These are phyloP conservation scores for Alternaria triticimaculans DNA, from an alignment of 2,329 filamentous ascomycete genomes.

Conservation along the genomic window DNA sequence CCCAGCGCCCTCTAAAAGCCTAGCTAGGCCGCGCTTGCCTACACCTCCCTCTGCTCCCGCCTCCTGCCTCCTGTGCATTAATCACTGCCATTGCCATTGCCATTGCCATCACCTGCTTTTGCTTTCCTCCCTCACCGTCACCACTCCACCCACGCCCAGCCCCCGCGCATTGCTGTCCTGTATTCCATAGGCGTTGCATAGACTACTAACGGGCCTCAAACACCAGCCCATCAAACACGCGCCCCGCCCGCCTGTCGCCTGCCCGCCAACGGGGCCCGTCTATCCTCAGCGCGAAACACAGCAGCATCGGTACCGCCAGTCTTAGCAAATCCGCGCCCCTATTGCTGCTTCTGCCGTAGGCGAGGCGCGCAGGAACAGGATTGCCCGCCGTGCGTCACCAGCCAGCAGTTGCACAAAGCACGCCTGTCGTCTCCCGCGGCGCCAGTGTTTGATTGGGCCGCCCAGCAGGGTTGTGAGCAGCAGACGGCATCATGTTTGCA, in stretches of 20 bases:
- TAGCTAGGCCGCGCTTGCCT: constrained; percentile 25
- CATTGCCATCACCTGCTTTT: background rate
- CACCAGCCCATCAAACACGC: constrained; percentile 13
- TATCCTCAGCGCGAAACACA: constrained; percentile 32
- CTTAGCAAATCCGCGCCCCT: constrained; percentile 28
- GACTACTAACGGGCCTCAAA: constrained; percentile 19
- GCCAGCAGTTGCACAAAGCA: constrained; percentile 24
- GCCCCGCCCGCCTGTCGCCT: constrained; percentile 24
- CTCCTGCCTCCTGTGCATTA: background rate
- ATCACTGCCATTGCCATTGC: background rate
- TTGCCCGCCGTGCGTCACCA: constrained; percentile 31
- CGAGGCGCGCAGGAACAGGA: constrained; percentile 23
- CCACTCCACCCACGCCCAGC: constrained; percentile 3
- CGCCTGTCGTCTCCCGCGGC: constrained; percentile 29
- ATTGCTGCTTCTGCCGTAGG: constrained; percentile 15
- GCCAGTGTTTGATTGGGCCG: constrained; percentile 43
- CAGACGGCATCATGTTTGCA: constrained; percentile 50
- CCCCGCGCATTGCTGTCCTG: constrained; percentile 8
- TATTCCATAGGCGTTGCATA: constrained; percentile 20
- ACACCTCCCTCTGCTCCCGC: constrained; percentile 10
- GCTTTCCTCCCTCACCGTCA: constrained; percentile 1
- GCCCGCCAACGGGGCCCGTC: constrained; percentile 19
- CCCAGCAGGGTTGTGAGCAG: constrained; percentile 38
- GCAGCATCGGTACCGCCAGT: constrained; percentile 41
- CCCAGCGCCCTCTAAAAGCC: constrained; percentile 16